Conservation (phyloP, 1,284 basidiomycete genomes). For the Spongiforma sp. region DNA sequence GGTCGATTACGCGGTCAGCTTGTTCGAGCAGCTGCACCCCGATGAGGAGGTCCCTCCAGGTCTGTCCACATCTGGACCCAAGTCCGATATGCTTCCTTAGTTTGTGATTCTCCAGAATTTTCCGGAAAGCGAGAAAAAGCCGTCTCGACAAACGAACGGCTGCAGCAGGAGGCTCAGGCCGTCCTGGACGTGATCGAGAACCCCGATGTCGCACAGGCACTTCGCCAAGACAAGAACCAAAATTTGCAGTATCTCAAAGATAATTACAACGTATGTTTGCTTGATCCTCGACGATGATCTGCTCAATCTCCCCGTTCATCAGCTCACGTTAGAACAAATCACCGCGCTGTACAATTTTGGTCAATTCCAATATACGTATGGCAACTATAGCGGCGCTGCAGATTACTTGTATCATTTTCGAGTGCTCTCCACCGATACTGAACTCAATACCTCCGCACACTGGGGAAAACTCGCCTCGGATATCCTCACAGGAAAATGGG, state of each 20-base stretch:
- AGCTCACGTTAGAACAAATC: slow-evolving; percentile 96
- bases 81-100: not conserved
- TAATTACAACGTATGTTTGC: slow-evolving; percentile 77
- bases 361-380: slow-evolving; percentile 97
- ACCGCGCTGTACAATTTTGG: slow-evolving; percentile 97
- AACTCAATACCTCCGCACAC: slow-evolving; percentile 93
- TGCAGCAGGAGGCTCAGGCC: slow-evolving; percentile 89
- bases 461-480: slow-evolving; percentile 99
- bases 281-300: slow-evolving; percentile 10
- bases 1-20: slow-evolving; percentile 86
- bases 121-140: slow-evolving; percentile 80
- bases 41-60: slow-evolving; percentile 71
- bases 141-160: slow-evolving; percentile 81
- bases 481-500: slow-evolving; percentile 95
- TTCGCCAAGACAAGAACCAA: slow-evolving; percentile 96
- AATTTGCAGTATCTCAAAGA: slow-evolving; percentile 95
- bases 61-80: slow-evolving; percentile 36
- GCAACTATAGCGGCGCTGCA: slow-evolving; percentile 95
- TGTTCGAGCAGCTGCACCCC: slow-evolving; percentile 81
- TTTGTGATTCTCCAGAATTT: slow-evolving; percentile 63
- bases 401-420: slow-evolving; percentile 99
- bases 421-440: slow-evolving; percentile 91
- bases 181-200: slow-evolving; percentile 97
- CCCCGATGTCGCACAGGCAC: slow-evolving; percentile 90
- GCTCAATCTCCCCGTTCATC: slow-evolving; percentile 16